These are phyloP conservation scores for Chenopodium album DNA, from an alignment of 148 eudicot species.

Conservation along the genomic window DNA sequence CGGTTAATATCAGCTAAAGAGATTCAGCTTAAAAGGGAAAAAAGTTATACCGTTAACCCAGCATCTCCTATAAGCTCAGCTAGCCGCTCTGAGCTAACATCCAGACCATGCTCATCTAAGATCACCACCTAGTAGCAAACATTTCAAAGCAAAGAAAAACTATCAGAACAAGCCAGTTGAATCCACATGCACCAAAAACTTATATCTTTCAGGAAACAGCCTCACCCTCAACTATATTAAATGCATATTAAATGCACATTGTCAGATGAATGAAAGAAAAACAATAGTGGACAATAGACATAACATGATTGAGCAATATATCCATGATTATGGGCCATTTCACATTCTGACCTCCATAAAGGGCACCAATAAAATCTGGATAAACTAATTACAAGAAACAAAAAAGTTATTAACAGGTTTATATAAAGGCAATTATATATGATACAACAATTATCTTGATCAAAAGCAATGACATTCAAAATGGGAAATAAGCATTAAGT, in stretches of 20 bases:
- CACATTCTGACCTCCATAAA: neutral
- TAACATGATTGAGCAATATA: neutral
- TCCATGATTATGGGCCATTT: neutral
- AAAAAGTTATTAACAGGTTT: neutral
- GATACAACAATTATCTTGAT: neutral
- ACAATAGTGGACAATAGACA: neutral
- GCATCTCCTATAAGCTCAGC: conserved; percentile 84
- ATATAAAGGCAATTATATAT: neutral
- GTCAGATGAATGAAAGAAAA: neutral
- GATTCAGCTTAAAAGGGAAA: neutral
- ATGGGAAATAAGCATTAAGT: too few species aligned
- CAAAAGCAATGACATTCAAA: too few species aligned
- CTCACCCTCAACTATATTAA: neutral
- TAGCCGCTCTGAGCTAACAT: conserved; percentile 59
- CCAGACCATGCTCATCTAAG: conserved; percentile 76
- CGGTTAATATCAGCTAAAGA: neutral
- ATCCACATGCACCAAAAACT: neutral
- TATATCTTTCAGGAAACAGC: neutral
- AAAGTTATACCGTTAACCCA: conserved; percentile 50
- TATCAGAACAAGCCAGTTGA: neutral
- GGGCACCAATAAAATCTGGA: neutral
- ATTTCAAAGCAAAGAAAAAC: neutral
- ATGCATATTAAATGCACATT: too few species aligned
- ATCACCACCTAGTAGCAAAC: conserved; percentile 59
- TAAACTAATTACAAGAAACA: neutral